Conservation (phyloP, 768 basidiomycete species). For the Gymnopilus junonius region DNA sequence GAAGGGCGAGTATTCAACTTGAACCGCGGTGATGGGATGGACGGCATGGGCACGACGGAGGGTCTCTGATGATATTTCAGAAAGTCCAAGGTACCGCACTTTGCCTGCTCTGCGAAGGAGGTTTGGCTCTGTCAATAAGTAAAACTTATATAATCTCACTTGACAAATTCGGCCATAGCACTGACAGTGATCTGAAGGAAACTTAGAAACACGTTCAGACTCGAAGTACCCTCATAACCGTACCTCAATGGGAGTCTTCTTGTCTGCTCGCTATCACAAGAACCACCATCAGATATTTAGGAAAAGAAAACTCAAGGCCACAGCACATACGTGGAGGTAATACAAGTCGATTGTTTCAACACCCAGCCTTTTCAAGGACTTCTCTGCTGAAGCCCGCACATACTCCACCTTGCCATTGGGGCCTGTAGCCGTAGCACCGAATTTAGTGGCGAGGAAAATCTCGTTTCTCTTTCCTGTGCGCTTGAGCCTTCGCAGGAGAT, state of each 20-base stretch:
- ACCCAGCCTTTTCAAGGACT: conserved; percentile 45
- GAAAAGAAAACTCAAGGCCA: background rate
- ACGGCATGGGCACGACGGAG: conserved; percentile 54
- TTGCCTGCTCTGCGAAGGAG: conserved; percentile 39
- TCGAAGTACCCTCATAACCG: background rate
- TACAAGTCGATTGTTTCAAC: conserved; percentile 50
- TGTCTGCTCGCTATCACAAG: conserved; percentile 37
- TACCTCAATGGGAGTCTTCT: conserved; percentile 51
- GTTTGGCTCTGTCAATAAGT: background rate
- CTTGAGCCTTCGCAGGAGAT: conserved; percentile 43
- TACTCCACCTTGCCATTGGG: conserved; percentile 41
- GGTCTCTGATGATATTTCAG: conserved; percentile 49
- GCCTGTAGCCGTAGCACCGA: conserved; percentile 25
- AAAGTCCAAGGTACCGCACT: conserved; percentile 54
- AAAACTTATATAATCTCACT: conserved; percentile 33
- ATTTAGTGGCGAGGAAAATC: conserved; percentile 70
- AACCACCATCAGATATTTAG: background rate
- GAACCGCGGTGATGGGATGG: conserved; percentile 53
- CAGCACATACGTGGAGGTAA: conserved; percentile 44
- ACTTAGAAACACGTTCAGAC: background rate
- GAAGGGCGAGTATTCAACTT: conserved; percentile 58
- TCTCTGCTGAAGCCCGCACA: conserved; percentile 39
- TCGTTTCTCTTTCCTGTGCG: conserved; percentile 52
- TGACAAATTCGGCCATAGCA: conserved; percentile 56
- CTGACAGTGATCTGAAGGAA: conserved; percentile 38